These are phyloP conservation scores for Curvularia lunata DNA, from an alignment of 2,329 filamentous ascomycete species.

Conservation along the genomic window DNA sequence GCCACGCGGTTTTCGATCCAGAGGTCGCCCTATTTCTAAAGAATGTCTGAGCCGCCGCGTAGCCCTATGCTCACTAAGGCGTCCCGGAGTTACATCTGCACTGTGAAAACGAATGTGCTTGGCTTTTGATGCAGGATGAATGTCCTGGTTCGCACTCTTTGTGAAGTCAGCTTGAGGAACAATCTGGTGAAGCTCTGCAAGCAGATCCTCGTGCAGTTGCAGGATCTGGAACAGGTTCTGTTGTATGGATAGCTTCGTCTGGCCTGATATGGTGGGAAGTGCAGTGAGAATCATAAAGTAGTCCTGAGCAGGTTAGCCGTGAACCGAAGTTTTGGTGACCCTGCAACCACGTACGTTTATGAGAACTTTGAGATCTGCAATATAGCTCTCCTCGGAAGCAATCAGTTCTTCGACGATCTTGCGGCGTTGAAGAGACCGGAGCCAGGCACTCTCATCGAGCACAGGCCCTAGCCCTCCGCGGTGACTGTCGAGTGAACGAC, in stretches of 20 bases:
- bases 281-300: conserved; percentile 68
- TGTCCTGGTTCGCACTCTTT: conserved; percentile 43
- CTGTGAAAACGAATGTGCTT: conserved; percentile 58
- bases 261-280: conserved; percentile 68
- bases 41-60: conserved; percentile 52
- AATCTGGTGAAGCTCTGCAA: conserved; percentile 73
- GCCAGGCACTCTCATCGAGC: conserved; percentile 72
- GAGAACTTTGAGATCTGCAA: conserved; percentile 84
- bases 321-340: not conserved
- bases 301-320: conserved; percentile 37
- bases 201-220: conserved; percentile 80
- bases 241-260: conserved; percentile 75
- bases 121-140: conserved; percentile 42
- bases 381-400: conserved; percentile 84
- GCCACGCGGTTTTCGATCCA: conserved; percentile 45
- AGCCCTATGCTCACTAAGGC: conserved; percentile 44
- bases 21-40: conserved; percentile 53
- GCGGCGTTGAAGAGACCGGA: conserved; percentile 75
- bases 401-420: conserved; percentile 86
- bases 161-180: conserved; percentile 69
- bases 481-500: conserved; percentile 66
- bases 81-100: conserved; percentile 54
- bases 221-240: conserved; percentile 80
- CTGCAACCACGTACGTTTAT: conserved; percentile 71
- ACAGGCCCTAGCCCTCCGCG: conserved; percentile 52